A percentile compares a stretch with the other conserved stretches of the same genome.
phyloP scores from a whole-genome alignment of 1,139 yeast species.

The Kodamaea anthophila region DNA sequence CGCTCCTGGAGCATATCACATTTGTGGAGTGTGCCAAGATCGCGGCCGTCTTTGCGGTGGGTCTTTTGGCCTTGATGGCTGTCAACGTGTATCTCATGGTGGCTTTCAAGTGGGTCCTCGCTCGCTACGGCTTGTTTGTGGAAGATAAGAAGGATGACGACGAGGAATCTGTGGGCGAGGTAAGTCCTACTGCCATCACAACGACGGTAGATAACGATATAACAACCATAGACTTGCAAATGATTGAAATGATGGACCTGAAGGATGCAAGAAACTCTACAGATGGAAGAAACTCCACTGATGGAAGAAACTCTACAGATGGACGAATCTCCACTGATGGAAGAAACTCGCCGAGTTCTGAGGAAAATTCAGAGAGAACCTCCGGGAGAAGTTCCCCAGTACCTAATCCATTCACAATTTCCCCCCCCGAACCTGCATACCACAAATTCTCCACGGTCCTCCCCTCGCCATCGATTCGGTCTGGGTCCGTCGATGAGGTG shows the following conservation, averaged over 20 bases:
- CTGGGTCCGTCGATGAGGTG: not conserved
- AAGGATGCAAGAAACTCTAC: not conserved
- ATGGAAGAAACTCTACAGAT: not conserved
- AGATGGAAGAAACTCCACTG: not conserved
- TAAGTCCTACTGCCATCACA: conserved; percentile 3
- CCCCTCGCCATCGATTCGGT: too few species aligned
- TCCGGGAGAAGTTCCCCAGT: not conserved
- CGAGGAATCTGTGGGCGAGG: not conserved
- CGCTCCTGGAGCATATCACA: conserved; percentile 57
- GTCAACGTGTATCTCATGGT: conserved; percentile 36
- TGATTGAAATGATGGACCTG: not conserved
- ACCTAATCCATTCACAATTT: not conserved
- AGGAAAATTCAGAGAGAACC: not conserved
- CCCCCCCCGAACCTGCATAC: conserved; percentile 1
- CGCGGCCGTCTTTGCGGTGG: conserved; percentile 65
- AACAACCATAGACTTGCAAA: conserved; percentile 7
- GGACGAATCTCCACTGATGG: not conserved
- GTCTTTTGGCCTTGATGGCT: conserved; percentile 50
- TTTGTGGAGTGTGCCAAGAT: conserved; percentile 67
- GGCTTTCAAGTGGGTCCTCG: conserved; percentile 21
- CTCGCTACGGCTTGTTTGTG: conserved; percentile 11
- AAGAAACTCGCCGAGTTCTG: not conserved
- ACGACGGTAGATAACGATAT: conserved; percentile 6
- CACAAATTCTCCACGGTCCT: not conserved
- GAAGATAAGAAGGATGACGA: conserved; percentile 6